phyloP scores from a whole-genome alignment of 169 alveolate genomes.

The Neospora caninum region DNA sequence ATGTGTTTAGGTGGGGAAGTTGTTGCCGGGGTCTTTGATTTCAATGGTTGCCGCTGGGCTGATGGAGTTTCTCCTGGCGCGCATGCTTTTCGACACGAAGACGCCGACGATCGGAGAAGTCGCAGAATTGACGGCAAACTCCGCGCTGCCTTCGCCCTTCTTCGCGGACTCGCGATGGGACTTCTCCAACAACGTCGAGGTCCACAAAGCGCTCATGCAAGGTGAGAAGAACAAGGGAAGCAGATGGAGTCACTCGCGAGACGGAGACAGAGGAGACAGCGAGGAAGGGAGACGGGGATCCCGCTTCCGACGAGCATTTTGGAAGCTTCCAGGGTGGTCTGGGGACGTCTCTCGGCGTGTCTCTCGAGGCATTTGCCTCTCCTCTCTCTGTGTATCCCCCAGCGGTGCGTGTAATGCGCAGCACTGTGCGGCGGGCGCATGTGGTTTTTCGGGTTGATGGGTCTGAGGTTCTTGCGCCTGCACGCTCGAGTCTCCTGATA shows the following conservation, averaged over 20 bases:
- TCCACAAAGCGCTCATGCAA: neutral
- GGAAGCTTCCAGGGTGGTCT: too few relatives aligned
- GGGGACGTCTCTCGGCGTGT: too few relatives aligned
- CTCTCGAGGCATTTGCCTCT: too few relatives aligned
- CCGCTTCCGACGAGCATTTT: too few relatives aligned
- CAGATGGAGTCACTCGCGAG: neutral
- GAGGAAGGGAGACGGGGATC: too few relatives aligned
- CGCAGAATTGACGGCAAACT: neutral
- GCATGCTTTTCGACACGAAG: neutral
- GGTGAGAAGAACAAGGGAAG: neutral
- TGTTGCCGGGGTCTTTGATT: neutral
- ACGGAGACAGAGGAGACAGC: too few relatives aligned
- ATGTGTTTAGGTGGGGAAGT: constrained; percentile 24
- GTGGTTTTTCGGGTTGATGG: neutral
- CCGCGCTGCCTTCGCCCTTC: neutral
- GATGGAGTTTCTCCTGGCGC: constrained; percentile 16
- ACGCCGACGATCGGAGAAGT: constrained; percentile 33
- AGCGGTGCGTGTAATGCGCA: neutral
- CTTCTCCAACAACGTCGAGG: neutral
- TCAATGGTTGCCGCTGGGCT: neutral
- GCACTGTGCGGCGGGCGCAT: neutral
- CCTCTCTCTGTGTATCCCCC: too few relatives aligned
- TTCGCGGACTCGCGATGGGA: neutral
- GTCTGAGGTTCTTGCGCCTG: too few relatives aligned
- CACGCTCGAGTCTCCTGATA: too few relatives aligned